Evolutionary conservation across 257 asterid genomes (phyloP), one percentile per base, ranked within the genome.

Genomic region (Lycium barbarum): DNA sequence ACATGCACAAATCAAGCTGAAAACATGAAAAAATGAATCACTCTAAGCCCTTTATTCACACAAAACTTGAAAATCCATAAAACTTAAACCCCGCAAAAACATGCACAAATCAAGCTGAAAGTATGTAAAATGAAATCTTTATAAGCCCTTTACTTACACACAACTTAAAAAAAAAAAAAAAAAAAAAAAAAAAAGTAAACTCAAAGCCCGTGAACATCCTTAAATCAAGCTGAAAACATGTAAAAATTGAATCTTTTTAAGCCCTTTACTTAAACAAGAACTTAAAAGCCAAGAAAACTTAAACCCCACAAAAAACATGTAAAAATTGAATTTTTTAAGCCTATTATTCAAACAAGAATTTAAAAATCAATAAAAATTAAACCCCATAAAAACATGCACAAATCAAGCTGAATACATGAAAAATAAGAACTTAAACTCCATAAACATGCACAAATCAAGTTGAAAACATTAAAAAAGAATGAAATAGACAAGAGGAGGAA

Each of bases 291-390:
- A 65, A 26, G 72, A 33, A 65, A 26, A 65, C 71, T 26, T 36
- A 65, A 65, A 12, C 83, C 84, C 72, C 72, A 65, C 72, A 65
- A 26, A 26, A 26, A 67, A 55, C 36, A 70, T 40, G 22, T 10
- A 9, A 9, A 9, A 59, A 49, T 0, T 53, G 17, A 53, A 53
- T 53, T 53, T 53, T 53, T 53, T 15, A 55, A 55, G 2, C 15
- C 45, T 11, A 73, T 15, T 55, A 55, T 8, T 55, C 20, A 55
- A 2, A 55, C 20, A 55, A 55, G 2, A 55, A 55, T 8, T 15
- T 55, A 55, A 55, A 55, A 54, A 13, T 1, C 59, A 54, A 54
- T 14, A 54, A 49, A 54, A 54, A 17, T 12, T 54, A 54, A 54
- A 54, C 80, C 83, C 59, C 59, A 14, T 14, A 14, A 55, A 55